phyloP scores from a whole-genome alignment of 495 filamentous ascomycete genomes.

The Aspergillus conjunctus region DNA sequence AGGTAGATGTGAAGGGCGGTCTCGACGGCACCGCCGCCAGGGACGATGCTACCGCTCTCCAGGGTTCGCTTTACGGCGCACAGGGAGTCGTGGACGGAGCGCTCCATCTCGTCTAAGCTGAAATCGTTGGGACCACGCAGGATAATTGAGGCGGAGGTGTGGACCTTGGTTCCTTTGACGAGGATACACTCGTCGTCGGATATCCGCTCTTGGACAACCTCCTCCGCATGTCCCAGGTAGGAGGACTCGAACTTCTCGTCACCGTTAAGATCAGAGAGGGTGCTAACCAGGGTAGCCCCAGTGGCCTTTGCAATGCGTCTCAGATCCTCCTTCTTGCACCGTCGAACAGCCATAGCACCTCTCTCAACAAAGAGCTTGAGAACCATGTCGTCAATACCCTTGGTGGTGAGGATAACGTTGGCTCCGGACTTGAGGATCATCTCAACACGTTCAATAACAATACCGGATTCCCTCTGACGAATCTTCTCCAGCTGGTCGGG shows the following conservation, averaged over 20 bases:
- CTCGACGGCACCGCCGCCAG: slow-evolving; percentile 94
- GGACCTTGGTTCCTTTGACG: slow-evolving; percentile 91
- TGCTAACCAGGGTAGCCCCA: slow-evolving; percentile 87
- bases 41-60: slow-evolving; percentile 95
- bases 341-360: slow-evolving; percentile 92
- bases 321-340: slow-evolving; percentile 99
- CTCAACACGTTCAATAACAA: slow-evolving; percentile 92
- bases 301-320: slow-evolving; percentile 95
- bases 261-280: slow-evolving; percentile 93
- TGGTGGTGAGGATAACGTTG: slow-evolving; percentile 94
- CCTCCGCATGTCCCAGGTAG: slow-evolving; percentile 86
- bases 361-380: slow-evolving; percentile 94
- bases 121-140: slow-evolving; percentile 96
- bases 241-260: slow-evolving; percentile 95
- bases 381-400: slow-evolving; percentile 96
- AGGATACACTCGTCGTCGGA: slow-evolving; percentile 99
- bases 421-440: slow-evolving; percentile 98
- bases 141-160: slow-evolving; percentile 93
- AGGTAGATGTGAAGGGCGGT: slow-evolving; percentile 99
- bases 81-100: slow-evolving; percentile 94
- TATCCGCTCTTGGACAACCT: slow-evolving; percentile 94
- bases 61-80: slow-evolving; percentile 96
- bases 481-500: slow-evolving; percentile 97
- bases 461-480: slow-evolving; percentile 83
- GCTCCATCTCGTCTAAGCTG: slow-evolving; percentile 98